Evolutionary conservation across 2,329 filamentous ascomycete genomes (phyloP).

Genomic region (Trichophyton benhamiae): DNA sequence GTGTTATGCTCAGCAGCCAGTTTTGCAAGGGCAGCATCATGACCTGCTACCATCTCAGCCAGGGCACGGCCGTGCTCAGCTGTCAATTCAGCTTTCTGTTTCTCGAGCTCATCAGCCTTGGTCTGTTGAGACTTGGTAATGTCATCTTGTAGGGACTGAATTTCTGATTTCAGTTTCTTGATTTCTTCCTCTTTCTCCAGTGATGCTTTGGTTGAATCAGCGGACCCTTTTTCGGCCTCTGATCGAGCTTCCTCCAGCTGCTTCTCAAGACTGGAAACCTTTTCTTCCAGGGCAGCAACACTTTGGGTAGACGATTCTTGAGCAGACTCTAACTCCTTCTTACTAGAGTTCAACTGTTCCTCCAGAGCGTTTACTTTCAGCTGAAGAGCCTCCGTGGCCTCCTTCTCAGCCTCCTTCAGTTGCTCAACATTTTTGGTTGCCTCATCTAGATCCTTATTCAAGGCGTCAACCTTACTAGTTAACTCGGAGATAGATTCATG

Average conservation of each 20-base stretch:
- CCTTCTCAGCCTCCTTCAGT: conserved; percentile 16
- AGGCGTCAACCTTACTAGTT: conserved; percentile 12
- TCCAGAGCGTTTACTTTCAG: conserved; percentile 29
- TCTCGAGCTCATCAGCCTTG: conserved; percentile 9
- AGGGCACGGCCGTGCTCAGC: conserved; percentile 11
- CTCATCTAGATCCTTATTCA: conserved; percentile 20
- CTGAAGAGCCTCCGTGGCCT: conserved; percentile 26
- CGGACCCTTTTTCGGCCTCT: conserved; percentile 17
- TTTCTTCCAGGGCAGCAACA: conserved; percentile 22
- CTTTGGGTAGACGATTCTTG: conserved; percentile 23
- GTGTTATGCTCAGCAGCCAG: conserved; percentile 10
- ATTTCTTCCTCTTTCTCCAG: conserved; percentile 27
- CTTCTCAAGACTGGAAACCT: conserved; percentile 25
- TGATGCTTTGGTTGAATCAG: conserved; percentile 16
- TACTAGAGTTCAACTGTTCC: conserved; percentile 27
- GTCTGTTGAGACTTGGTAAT: conserved; percentile 16
- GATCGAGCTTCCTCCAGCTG: conserved; percentile 25
- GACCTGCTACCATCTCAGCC: conserved; percentile 13
- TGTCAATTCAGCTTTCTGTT: conserved; percentile 9
- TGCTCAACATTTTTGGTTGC: conserved; percentile 18
- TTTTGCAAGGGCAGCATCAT: conserved; percentile 12
- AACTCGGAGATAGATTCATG: conserved; percentile 8
- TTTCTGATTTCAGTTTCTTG: conserved; percentile 22
- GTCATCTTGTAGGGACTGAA: conserved; percentile 25
- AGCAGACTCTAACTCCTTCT: conserved; percentile 27